phyloP scores from a whole-genome alignment of 148 eudicot species.

The Fallopia convolvulus region DNA sequence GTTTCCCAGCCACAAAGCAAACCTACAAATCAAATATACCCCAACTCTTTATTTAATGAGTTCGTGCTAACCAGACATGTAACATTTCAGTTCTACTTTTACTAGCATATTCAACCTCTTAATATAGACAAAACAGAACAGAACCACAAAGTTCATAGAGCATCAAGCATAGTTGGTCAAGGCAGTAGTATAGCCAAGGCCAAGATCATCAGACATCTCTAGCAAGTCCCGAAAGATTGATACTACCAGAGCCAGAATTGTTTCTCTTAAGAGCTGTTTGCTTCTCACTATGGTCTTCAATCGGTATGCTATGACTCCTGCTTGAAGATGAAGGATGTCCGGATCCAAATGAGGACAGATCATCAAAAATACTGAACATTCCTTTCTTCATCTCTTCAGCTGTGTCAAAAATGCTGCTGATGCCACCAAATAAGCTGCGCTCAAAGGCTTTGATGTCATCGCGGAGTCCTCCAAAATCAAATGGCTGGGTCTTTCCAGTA shows the following conservation, averaged over 20 bases:
- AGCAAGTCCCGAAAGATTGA: slow-evolving; percentile 69
- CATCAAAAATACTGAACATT: slow-evolving; percentile 37
- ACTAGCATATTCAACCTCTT: not conserved
- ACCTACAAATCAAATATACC: not conserved
- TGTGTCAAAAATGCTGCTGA: slow-evolving; percentile 60
- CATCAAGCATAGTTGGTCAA: not conserved
- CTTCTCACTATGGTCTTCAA: slow-evolving; percentile 32
- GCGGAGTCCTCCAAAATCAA: slow-evolving; percentile 70
- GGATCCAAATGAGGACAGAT: slow-evolving; percentile 30
- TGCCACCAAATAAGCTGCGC: slow-evolving; percentile 46
- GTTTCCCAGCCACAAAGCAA: not conserved
- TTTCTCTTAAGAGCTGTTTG: slow-evolving; percentile 21
- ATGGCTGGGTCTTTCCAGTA: slow-evolving; percentile 33
- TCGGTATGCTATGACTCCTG: slow-evolving; percentile 39
- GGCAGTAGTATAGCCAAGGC: not conserved
- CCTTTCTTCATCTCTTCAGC: slow-evolving; percentile 70
- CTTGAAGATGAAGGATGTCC: slow-evolving; percentile 31
- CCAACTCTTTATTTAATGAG: not conserved
- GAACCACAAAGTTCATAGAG: slow-evolving; percentile 2
- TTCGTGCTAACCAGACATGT: not conserved
- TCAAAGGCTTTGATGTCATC: slow-evolving; percentile 67
- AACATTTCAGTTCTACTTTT: not conserved
- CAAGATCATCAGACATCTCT: slow-evolving; percentile 43
- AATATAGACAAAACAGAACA: not conserved
- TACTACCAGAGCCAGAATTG: slow-evolving; percentile 36